Percentiles rank a stretch among this genome's conserved stretches.
phyloP scores from a whole-genome alignment of 805 yeast species.

The Myxozyma mucilagina region DNA sequence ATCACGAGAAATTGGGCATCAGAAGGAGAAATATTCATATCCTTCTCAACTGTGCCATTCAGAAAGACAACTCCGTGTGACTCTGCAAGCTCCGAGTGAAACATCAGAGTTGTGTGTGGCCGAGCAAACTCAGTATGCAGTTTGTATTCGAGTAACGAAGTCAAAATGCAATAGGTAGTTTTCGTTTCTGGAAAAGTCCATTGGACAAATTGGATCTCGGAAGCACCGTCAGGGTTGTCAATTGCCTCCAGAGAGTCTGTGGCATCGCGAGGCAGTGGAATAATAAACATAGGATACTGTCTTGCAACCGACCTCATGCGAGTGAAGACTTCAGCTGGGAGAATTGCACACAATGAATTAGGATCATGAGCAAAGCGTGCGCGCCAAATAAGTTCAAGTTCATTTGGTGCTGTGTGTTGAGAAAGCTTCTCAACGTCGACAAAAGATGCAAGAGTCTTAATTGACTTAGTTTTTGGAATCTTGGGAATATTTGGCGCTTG shows the following conservation, averaged over 20 bases:
- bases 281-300: constrained; percentile 76
- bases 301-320: constrained; percentile 65
- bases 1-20: constrained; percentile 78
- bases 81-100: constrained; percentile 72
- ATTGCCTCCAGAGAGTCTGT: constrained; percentile 5
- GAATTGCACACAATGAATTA: constrained; percentile 62
- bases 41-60: constrained; percentile 82
- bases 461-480: constrained; percentile 43
- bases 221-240: constrained; percentile 40
- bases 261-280: constrained; percentile 74
- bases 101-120: constrained; percentile 88
- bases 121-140: constrained; percentile 87
- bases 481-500: constrained; percentile 29
- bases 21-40: constrained; percentile 57
- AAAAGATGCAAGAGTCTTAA: constrained; percentile 69
- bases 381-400: constrained; percentile 86
- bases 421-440: constrained; percentile 66
- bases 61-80: constrained; percentile 69
- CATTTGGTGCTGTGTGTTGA: constrained; percentile 49
- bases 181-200: constrained; percentile 86
- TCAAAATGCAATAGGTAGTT: constrained; percentile 85
- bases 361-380: constrained; percentile 71
- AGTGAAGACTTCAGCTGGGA: constrained; percentile 60
- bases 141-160: constrained; percentile 88
- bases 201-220: constrained; percentile 87